phyloP scores from a whole-genome alignment of 495 filamentous ascomycete genomes.

The Penicillium goetzii region DNA sequence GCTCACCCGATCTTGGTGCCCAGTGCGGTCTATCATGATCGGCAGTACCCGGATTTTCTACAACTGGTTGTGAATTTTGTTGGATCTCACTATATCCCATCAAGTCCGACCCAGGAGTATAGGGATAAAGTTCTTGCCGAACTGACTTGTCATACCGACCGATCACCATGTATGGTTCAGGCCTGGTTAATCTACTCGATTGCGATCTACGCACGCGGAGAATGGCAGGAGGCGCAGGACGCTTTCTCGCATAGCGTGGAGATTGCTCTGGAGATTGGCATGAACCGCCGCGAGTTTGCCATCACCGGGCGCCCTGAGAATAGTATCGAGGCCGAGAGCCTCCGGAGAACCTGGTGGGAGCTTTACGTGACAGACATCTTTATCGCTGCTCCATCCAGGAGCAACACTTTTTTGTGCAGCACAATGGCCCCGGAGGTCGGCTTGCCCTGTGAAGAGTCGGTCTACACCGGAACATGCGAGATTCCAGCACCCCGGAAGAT shows the following conservation, averaged over 20 bases:
- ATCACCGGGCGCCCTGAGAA: constrained; percentile 25
- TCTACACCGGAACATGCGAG: constrained; percentile 33
- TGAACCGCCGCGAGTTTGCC: constrained; percentile 43
- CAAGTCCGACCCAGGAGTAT: constrained; percentile 27
- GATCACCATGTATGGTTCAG: constrained; percentile 43
- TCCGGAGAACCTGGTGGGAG: constrained; percentile 51
- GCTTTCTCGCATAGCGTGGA: constrained; percentile 37
- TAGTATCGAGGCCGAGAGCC: constrained; percentile 43
- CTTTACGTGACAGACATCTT: constrained; percentile 45
- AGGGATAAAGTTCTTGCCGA: constrained; percentile 33
- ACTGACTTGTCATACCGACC: constrained; percentile 32
- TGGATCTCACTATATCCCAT: constrained; percentile 41
- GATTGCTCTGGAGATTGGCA: constrained; percentile 43
- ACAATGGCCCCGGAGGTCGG: constrained; percentile 39
- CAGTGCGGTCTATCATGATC: constrained; percentile 35
- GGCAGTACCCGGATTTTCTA: constrained; percentile 42
- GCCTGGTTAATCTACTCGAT: constrained; percentile 45
- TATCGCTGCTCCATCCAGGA: constrained; percentile 38
- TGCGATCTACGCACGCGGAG: constrained; percentile 39
- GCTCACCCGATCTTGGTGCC: constrained; percentile 47
- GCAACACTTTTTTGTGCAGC: constrained; percentile 37
- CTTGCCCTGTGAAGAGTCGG: constrained; percentile 45
- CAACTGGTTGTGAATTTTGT: constrained; percentile 44
- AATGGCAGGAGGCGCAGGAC: constrained; percentile 38
- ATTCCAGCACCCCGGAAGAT: constrained; percentile 39